These are phyloP conservation scores for Allodekkera sacchari DNA, from an alignment of 805 yeast species.

Conservation along the genomic window DNA sequence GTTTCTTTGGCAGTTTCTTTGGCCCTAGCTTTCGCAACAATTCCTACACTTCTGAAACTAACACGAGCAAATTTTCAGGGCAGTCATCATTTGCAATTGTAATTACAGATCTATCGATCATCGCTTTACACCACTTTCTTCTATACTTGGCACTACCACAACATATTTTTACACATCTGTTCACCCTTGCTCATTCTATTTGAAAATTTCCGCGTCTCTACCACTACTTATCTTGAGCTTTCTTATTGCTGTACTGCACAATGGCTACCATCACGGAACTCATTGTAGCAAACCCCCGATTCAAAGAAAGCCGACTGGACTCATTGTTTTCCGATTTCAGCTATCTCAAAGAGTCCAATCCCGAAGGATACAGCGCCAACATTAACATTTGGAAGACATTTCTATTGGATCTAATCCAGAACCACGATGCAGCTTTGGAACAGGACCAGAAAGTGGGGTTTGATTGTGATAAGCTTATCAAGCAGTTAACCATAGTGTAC, in stretches of 20 bases:
- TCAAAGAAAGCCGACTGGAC: slow-evolving; percentile 29
- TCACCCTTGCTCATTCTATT: neutral
- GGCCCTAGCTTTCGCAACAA: no score
- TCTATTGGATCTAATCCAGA: slow-evolving; percentile 19
- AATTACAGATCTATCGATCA: no score
- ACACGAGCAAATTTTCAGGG: no score
- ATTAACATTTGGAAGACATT: slow-evolving; percentile 36
- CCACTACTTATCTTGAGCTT: neutral
- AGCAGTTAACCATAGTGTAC: slow-evolving; percentile 7
- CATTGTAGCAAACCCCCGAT: slow-evolving; percentile 21
- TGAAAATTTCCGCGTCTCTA: neutral
- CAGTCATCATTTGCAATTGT: no score
- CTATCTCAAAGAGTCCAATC: slow-evolving; percentile 33
- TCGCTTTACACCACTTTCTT: no score
- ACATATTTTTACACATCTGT: no score
- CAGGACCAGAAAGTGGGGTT: slow-evolving; percentile 19
- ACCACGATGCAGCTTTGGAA: slow-evolving; percentile 16
- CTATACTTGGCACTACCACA: no score
- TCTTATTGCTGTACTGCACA: neutral
- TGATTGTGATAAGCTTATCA: slow-evolving; percentile 11
- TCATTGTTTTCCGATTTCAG: slow-evolving; percentile 43
- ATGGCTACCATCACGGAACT: slow-evolving; percentile 1
- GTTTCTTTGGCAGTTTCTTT: no score
- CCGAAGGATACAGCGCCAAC: slow-evolving; percentile 44
- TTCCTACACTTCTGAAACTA: no score